Conservation (phyloP, 805 yeast genomes). For the Candida quercuum region DNA sequence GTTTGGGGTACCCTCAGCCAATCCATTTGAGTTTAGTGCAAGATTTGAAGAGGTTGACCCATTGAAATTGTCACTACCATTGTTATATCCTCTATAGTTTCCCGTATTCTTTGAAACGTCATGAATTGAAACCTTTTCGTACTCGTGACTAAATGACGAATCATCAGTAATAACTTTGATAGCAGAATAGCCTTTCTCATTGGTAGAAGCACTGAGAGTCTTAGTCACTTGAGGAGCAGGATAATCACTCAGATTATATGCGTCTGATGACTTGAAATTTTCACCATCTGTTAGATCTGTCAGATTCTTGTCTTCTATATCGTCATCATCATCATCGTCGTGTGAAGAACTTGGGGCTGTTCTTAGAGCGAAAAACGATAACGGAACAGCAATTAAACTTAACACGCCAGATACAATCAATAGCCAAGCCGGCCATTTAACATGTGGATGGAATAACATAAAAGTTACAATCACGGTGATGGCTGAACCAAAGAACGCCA, state of each 20-base stretch:
- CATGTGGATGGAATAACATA: constrained; percentile 57
- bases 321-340: constrained; percentile 11
- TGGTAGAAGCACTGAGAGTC: constrained; percentile 3
- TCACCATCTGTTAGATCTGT: constrained; percentile 23
- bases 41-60: too few relatives aligned
- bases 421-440: constrained; percentile 71
- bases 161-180: constrained; percentile 21
- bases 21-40: too few relatives aligned
- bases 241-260: constrained; percentile 11
- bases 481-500: constrained; percentile 51
- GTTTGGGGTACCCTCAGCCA: constrained; percentile 21
- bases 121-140: constrained; percentile 20
- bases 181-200: constrained; percentile 5
- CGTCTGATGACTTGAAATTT: constrained; percentile 10
- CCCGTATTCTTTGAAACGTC: constrained; percentile 18
- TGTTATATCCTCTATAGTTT: constrained; percentile 12
- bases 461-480: constrained; percentile 50
- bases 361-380: constrained; percentile 36
- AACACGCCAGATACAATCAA: constrained; percentile 62
- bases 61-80: too few relatives aligned
- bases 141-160: constrained; percentile 17
- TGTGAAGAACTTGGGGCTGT: constrained; percentile 10
- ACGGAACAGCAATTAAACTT: constrained; percentile 45
- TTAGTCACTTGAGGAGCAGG: constrained; percentile 13
- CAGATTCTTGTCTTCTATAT: constrained; percentile 12